A percentile compares a stretch with the other conserved stretches of the same genome.
Evolutionary conservation across 2,329 filamentous ascomycete genomes (phyloP).

Genomic region (Neofusicoccum sp.): DNA sequence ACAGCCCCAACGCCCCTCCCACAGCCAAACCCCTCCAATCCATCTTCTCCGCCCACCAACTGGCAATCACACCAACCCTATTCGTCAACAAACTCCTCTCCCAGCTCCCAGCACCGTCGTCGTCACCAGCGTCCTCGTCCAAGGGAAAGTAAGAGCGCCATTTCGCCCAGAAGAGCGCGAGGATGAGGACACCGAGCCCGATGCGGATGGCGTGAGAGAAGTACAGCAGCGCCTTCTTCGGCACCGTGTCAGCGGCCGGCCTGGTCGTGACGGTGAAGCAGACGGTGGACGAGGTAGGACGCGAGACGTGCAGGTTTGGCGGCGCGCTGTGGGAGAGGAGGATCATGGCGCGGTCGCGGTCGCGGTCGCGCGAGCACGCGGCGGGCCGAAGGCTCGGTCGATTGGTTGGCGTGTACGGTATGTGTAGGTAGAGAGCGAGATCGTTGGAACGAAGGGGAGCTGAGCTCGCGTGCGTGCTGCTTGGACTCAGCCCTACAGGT

Average conservation of each 20-base stretch:
- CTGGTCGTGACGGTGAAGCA: constrained; percentile 88
- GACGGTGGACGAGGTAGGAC: constrained; percentile 74
- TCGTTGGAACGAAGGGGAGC: no score
- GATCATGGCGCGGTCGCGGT: no score
- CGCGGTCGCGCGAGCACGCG: no score
- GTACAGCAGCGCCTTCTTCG: constrained; percentile 44
- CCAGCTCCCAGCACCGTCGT: neutral
- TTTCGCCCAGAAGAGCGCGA: constrained; percentile 36
- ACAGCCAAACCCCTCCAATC: constrained; percentile 38
- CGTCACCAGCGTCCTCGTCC: neutral
- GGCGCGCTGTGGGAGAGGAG: constrained; percentile 13
- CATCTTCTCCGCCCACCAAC: constrained; percentile 41
- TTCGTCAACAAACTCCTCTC: neutral
- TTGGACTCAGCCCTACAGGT: neutral
- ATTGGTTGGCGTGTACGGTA: no score
- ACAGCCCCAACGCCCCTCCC: constrained; percentile 41
- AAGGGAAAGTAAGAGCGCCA: constrained; percentile 20
- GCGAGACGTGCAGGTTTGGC: constrained; percentile 8
- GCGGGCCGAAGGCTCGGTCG: no score
- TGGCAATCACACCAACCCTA: constrained; percentile 23
- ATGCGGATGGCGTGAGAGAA: constrained; percentile 47
- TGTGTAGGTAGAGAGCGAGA: no score
- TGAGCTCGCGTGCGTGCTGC: neutral
- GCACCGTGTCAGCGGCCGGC: constrained; percentile 50
- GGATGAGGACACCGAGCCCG: constrained; percentile 41